Base-by-base conservation (phyloP, 1,284 basidiomycete genomes). In the Trametes hirsuta region DNA sequence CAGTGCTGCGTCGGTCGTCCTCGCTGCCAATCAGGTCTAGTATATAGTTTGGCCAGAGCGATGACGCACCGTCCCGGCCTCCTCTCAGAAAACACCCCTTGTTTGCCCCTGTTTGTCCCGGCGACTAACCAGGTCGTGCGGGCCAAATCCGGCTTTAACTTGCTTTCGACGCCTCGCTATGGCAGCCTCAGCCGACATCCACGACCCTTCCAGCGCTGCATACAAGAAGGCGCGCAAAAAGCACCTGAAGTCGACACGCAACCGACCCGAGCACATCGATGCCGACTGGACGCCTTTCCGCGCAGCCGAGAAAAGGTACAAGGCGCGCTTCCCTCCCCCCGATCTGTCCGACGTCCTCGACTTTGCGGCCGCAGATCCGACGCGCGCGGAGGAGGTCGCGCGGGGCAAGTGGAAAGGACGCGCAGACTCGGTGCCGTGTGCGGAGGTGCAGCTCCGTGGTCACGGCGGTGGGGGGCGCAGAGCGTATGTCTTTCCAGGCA, bases 221-320 rank as follows among this genome's bases (percentile, higher is more conserved):
- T 87, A 87, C 79, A 91, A 84, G 70, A 90, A 86, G 69, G 88
- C 89, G 0, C 77, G 79, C 18, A 77, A 81, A 56, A 82, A 80
- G 49, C 80, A 84, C 71, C 67, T 77, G 58, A 90, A 85, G 71
- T 80, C 86, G 0, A 87, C 82, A n/a, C 83, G 76, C 61, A 82
- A 84, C 68, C 79, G 83, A 67, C 72, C 74, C 6, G 67, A 68
- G 0, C 74, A 78, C 24, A 62, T 76, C 8, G 81, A 84, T 21
- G 65, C 73, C 14, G 79, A 81, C 51, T 90, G 88, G 86, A 84
- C 90, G 0, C 80, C 87, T 0, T 93, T 93, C 70, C 80, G 91
- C 68, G 80, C 80, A 0, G 84, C 85, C 37, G 91, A 93, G 73
- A 93, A 93, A 73, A 82, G 78, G 52, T 93, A 83, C 79, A 93